These are phyloP conservation scores for Harringtonia aguacate DNA, from an alignment of 2,329 filamentous ascomycete genomes.

Conservation along the genomic window DNA sequence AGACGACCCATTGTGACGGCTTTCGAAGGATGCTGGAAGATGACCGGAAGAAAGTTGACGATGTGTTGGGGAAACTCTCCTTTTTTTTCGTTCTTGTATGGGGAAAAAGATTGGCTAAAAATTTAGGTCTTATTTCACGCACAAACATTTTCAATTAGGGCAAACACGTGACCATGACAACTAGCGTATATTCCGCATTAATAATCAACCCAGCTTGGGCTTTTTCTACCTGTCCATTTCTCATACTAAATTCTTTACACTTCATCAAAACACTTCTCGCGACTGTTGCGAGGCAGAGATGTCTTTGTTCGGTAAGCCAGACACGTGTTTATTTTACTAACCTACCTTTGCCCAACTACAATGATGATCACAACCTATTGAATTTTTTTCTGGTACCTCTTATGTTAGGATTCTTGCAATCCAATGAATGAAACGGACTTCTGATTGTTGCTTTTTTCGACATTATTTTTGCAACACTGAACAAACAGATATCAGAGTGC, in stretches of 20 bases:
- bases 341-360: conserved; percentile 1
- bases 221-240: no score
- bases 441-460: conserved; percentile 40
- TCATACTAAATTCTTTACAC: no score
- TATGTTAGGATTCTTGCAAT: conserved; percentile 63
- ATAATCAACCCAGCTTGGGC: no score
- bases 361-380: conserved; percentile 65
- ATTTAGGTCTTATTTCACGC: no score
- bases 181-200: no score
- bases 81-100: background rate
- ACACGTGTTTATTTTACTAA: no score
- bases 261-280: no score
- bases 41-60: conserved; percentile 14
- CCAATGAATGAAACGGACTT: conserved; percentile 82
- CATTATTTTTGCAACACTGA: background rate
- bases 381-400: conserved; percentile 92
- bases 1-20: conserved; percentile 81
- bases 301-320: background rate
- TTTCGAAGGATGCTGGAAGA: conserved; percentile 26
- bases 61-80: conserved; percentile 13
- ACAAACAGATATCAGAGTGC: no score
- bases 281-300: no score
- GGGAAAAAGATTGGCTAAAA: background rate
- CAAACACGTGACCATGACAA: no score
- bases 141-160: no score